phyloP scores from a whole-genome alignment of 345 rosid genomes.

The Hypericum androsaemum region DNA sequence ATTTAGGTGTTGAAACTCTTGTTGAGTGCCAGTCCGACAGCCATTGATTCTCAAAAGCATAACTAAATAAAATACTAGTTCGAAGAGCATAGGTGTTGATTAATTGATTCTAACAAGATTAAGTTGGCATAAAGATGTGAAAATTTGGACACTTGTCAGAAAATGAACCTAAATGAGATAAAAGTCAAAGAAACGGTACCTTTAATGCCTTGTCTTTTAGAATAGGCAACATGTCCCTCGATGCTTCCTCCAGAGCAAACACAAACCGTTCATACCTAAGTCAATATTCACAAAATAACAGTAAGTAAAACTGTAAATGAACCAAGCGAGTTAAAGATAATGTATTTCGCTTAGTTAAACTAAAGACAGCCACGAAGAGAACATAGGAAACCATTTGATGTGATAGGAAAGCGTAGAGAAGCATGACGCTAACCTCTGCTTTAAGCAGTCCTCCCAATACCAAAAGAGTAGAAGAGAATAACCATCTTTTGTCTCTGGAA shows the following conservation, averaged over 20 bases:
- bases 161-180: not conserved
- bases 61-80: no score
- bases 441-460: slow-evolving; percentile 98
- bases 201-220: slow-evolving; percentile 83
- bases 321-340: not conserved
- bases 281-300: slow-evolving; percentile 1
- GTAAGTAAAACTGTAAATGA: not conserved
- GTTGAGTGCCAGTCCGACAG: no score
- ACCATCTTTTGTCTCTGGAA: slow-evolving; percentile 88
- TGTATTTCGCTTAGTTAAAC: not conserved
- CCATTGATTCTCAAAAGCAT: no score
- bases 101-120: no score
- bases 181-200: slow-evolving; percentile 28
- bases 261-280: slow-evolving; percentile 80
- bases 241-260: slow-evolving; percentile 79
- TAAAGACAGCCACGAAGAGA: not conserved
- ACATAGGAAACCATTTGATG: not conserved
- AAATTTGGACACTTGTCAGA: no score
- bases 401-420: not conserved
- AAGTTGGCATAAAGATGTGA: no score
- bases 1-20: no score
- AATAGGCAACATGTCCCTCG: slow-evolving; percentile 75
- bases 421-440: slow-evolving; percentile 51
- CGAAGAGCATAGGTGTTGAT: no score
- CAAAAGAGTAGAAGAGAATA: slow-evolving; percentile 80